Base-by-base conservation (phyloP, 108 stramenopile genomes). In the Stephanodiscus triporus region DNA sequence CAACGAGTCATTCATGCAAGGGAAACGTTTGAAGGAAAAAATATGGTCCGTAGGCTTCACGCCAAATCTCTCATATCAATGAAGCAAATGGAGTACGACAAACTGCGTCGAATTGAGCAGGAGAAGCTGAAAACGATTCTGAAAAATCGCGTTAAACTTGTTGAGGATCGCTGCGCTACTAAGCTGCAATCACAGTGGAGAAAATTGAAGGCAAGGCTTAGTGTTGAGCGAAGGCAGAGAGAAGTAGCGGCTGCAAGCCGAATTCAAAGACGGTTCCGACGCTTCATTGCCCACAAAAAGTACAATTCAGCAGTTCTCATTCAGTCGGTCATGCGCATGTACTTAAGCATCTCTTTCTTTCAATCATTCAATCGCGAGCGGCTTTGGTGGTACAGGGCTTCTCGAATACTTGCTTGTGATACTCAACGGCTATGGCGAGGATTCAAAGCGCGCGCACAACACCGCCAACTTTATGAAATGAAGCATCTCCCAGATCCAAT, bases 1-100 rank as follows among this genome's bases (percentile, higher is more conserved):
- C 73, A 80, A 36, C 78, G 68, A 34, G 63, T 79, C 9, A 70
- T 84, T 62, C 61, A 69, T 24, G 83, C 78, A 32, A 75, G 75
- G 59, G 38, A 77, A 68, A 50, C 65, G 10, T 51, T 54, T 37
- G 51, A 63, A 6, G 77, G 65, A 34, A 53, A 50, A 17, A 75
- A 67, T 48, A 40, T 68, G 9, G 54, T 73, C 19, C 45, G 72
- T 19, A 13, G 48, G 27, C 42, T 82, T 6, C 59, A 72, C 76
- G 66, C 75, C 2, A 74, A 67, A 17, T 73, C 64, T 7, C 51
- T 75, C 2, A 40, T 45, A n/a, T 67, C 65, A 17, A 38, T 50
- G 38, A 37, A 63, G 36, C 67, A 76, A 29, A 4, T 73, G 29
- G 80, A 63, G 55, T 71, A 43, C 40, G 70, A 78, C 9, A 68